phyloP scores from a whole-genome alignment of 768 basidiomycete species.

The Russula emetica region DNA sequence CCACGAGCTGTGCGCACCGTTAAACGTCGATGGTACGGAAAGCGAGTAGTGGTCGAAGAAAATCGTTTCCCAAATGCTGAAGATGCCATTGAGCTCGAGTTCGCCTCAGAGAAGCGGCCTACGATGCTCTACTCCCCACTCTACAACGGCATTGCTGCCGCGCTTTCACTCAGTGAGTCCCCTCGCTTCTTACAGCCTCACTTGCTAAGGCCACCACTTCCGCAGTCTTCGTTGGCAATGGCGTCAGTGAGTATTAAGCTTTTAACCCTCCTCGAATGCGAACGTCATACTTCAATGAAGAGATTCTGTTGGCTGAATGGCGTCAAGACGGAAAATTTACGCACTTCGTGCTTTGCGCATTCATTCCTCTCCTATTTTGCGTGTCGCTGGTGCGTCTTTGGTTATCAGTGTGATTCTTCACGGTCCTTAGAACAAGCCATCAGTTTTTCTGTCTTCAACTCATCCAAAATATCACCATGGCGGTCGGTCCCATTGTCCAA shows the following conservation, averaged over 20 bases:
- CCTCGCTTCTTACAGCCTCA: slow-evolving; percentile 1
- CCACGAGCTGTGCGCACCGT: slow-evolving; percentile 26
- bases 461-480: slow-evolving; percentile 39
- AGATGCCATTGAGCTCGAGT: slow-evolving; percentile 30
- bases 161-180: slow-evolving; percentile 33
- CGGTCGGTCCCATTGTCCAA: slow-evolving; percentile 52
- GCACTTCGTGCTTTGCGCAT: slow-evolving; percentile 42
- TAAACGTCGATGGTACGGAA: slow-evolving; percentile 60
- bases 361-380: slow-evolving; percentile 43
- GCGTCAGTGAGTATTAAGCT: slow-evolving; percentile 40
- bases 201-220: slow-evolving; percentile 25
- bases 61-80: slow-evolving; percentile 14
- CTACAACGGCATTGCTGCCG: slow-evolving; percentile 38
- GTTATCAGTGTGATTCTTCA: background rate
- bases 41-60: slow-evolving; percentile 37
- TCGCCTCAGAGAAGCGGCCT: slow-evolving; percentile 33
- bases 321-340: slow-evolving; percentile 44
- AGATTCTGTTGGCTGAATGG: slow-evolving; percentile 51
- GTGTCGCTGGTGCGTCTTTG: slow-evolving; percentile 41
- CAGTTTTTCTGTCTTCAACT: slow-evolving; percentile 43
- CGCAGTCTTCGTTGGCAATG: slow-evolving; percentile 62
- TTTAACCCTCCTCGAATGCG: no score
- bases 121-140: slow-evolving; percentile 38
- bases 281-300: slow-evolving; percentile 5
- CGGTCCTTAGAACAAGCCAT: background rate